Percentiles rank a stretch among this genome's conserved stretches.
Evolutionary conservation across 2,329 filamentous ascomycete genomes (phyloP).

Genomic region (Meredithiella fracta): DNA sequence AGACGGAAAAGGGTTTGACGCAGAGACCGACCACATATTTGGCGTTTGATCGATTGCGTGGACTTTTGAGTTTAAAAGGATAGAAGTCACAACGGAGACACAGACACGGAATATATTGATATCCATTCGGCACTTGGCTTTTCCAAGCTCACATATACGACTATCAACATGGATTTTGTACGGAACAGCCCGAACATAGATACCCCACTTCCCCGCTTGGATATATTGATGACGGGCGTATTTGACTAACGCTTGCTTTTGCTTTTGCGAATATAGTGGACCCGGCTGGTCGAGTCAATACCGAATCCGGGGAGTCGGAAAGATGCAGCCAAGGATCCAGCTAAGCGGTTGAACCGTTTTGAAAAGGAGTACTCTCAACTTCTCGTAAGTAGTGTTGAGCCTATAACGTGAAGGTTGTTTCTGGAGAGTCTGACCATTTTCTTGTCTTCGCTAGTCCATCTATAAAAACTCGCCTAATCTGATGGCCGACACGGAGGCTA

Average conservation of each 20-base stretch:
- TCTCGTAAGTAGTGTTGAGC: conserved; percentile 28
- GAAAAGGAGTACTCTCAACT: conserved; percentile 49
- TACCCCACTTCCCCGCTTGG: not conserved
- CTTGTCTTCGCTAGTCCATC: conserved; percentile 21
- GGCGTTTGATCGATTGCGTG: no score
- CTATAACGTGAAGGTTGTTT: not conserved
- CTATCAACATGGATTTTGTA: conserved; percentile 11
- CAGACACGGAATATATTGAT: not conserved
- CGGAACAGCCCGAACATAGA: not conserved
- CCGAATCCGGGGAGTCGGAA: conserved; percentile 41
- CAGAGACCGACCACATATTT: no score
- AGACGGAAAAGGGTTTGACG: no score
- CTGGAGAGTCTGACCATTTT: not conserved
- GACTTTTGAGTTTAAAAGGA: no score
- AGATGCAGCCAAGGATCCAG: conserved; percentile 45
- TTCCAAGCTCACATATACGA: not conserved
- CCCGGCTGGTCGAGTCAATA: conserved; percentile 47
- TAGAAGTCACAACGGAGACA: not conserved
- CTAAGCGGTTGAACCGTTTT: conserved; percentile 47
- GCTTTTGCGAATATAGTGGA: conserved; percentile 35
- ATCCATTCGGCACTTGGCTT: not conserved
- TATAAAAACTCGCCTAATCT: conserved; percentile 48
- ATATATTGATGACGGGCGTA: not conserved
- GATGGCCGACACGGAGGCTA: conserved; percentile 41
- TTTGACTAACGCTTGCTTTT: not conserved